phyloP scores from a whole-genome alignment of 768 basidiomycete genomes.

The Coprinopsis strossmayeri region DNA sequence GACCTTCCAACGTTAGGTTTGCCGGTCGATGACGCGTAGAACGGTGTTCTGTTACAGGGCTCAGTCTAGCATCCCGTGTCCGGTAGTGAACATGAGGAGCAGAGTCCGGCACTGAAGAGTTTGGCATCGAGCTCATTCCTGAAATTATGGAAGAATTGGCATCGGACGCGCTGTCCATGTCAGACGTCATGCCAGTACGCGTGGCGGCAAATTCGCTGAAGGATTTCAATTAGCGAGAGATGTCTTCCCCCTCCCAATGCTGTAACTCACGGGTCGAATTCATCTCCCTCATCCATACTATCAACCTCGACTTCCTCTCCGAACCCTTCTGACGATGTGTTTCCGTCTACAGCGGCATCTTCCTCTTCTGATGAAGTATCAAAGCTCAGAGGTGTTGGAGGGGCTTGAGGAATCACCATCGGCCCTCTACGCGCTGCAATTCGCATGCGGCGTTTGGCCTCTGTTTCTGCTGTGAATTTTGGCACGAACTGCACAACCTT shows the following conservation, averaged over 20 bases:
- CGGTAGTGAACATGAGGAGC: conserved; percentile 37
- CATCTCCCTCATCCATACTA: conserved; percentile 59
- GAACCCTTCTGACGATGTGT: conserved; percentile 40
- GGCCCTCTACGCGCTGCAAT: conserved; percentile 58
- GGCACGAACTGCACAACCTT: conserved; percentile 63
- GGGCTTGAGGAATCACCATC: conserved; percentile 25
- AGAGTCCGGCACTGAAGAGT: conserved; percentile 47
- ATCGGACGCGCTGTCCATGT: conserved; percentile 64
- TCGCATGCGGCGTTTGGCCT: conserved; percentile 56
- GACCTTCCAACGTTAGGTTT: conserved; percentile 48
- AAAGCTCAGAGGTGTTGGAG: conserved; percentile 27
- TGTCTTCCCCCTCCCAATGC: background rate
- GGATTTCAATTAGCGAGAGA: background rate
- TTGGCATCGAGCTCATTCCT: conserved; percentile 43
- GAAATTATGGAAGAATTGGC: conserved; percentile 55
- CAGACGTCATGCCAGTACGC: conserved; percentile 44
- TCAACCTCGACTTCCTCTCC: conserved; percentile 40
- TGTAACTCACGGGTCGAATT: conserved; percentile 69
- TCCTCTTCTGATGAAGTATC: conserved; percentile 54
- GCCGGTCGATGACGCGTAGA: conserved; percentile 19
- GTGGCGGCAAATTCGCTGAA: conserved; percentile 65
- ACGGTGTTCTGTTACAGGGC: conserved; percentile 54
- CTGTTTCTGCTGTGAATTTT: conserved; percentile 86
- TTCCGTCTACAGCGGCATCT: conserved; percentile 40
- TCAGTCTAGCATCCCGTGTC: conserved; percentile 39